Evolutionary conservation across 192 early-diverging fungal species (phyloP).

Genomic region (Neocallimastix lanati): DNA sequence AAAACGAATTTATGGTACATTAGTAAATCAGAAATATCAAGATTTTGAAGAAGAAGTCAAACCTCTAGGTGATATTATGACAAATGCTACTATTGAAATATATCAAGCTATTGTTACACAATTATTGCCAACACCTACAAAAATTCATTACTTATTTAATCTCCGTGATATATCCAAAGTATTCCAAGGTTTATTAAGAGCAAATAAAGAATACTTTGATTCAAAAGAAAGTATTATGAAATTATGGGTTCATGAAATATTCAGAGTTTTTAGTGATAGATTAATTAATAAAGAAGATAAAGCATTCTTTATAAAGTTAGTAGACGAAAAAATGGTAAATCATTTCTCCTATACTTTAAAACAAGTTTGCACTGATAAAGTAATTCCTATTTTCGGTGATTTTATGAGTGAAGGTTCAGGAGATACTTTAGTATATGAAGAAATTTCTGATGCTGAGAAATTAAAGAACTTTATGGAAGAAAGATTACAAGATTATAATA

Average conservation of each 20-base stretch:
- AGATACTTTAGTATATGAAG: conserved; percentile 16
- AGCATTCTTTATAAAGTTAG: not conserved
- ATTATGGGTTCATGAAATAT: conserved; percentile 38
- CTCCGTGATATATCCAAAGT: conserved; percentile 36
- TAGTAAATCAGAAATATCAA: conserved; percentile 33
- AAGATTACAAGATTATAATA: conserved; percentile 33
- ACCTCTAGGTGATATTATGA: conserved; percentile 13
- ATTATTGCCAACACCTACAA: conserved; percentile 30
- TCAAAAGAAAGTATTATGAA: conserved; percentile 22
- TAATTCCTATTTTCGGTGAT: conserved; percentile 30
- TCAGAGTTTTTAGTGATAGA: conserved; percentile 35
- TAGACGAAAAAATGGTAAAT: conserved; percentile 4
- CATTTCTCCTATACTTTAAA: not conserved
- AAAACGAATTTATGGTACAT: conserved; percentile 26
- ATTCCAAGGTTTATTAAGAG: conserved; percentile 30
- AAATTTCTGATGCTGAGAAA: conserved; percentile 26
- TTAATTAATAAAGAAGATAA: conserved; percentile 21
- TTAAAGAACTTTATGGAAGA: conserved; percentile 23
- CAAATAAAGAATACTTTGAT: conserved; percentile 11
- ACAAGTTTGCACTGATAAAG: conserved; percentile 14
- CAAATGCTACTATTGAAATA: conserved; percentile 26
- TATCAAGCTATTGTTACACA: conserved; percentile 28
- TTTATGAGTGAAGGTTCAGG: conserved; percentile 11
- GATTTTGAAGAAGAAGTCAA: conserved; percentile 15
- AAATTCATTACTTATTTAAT: conserved; percentile 46